Conservation (phyloP, 2,329 filamentous ascomycete species). For the Lojkania enalia region DNA sequence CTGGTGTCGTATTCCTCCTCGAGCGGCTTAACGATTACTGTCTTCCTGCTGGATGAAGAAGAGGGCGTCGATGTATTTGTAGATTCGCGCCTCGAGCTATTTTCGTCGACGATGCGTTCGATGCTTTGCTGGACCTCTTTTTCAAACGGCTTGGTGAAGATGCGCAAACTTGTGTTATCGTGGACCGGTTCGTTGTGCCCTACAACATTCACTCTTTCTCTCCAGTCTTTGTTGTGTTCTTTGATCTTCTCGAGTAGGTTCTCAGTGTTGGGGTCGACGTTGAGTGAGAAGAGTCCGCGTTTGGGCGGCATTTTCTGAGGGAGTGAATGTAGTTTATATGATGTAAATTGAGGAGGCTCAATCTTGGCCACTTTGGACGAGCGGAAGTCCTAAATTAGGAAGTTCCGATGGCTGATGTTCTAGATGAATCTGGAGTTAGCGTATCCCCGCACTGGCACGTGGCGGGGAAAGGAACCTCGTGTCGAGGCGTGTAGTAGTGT, state of each 20-base stretch:
- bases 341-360: slow-evolving; percentile 17
- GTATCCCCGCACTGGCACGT: not conserved
- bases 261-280: slow-evolving; percentile 45
- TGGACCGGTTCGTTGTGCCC: slow-evolving; percentile 40
- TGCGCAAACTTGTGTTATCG: slow-evolving; percentile 34
- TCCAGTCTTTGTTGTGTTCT: slow-evolving; percentile 37
- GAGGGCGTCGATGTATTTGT: not conserved
- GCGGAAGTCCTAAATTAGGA: slow-evolving; percentile 29
- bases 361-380: slow-evolving; percentile 19
- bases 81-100: not conserved
- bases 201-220: slow-evolving; percentile 39
- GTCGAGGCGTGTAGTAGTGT: too few species aligned
- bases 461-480: slow-evolving; percentile 1
- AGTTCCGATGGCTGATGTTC: not conserved
- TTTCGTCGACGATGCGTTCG: slow-evolving; percentile 29
- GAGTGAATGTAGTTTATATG: slow-evolving; percentile 20
- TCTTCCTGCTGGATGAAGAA: not conserved
- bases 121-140: slow-evolving; percentile 35
- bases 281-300: slow-evolving; percentile 43
- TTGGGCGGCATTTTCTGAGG: slow-evolving; percentile 19
- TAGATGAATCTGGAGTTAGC: too few species aligned
- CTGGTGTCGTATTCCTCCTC: slow-evolving; percentile 38
- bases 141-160: slow-evolving; percentile 45
- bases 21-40: slow-evolving; percentile 15
- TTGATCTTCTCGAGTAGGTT: slow-evolving; percentile 44